Conservation (phyloP, 805 yeast genomes). For the Cephaloascus fragrans region DNA sequence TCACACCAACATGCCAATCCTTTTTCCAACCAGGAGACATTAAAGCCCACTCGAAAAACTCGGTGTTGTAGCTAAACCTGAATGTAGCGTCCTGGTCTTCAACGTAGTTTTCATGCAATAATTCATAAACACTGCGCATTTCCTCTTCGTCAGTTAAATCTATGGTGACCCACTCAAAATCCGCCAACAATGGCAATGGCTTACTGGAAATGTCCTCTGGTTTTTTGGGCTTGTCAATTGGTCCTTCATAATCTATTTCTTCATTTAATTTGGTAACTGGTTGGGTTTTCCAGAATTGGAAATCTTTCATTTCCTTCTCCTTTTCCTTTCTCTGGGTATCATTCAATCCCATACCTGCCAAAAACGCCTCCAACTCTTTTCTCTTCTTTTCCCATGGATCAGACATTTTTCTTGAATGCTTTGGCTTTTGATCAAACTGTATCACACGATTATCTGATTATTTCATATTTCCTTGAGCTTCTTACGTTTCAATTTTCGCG, state of each 20-base stretch:
- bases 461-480: too few relatives aligned
- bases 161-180: slow-evolving; percentile 83
- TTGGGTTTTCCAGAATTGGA: slow-evolving; percentile 96
- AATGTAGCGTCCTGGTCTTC: slow-evolving; percentile 91
- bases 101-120: slow-evolving; percentile 84
- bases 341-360: slow-evolving; percentile 34
- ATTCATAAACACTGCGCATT: slow-evolving; percentile 66
- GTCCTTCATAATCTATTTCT: slow-evolving; percentile 60
- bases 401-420: too few relatives aligned
- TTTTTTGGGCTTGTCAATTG: slow-evolving; percentile 60
- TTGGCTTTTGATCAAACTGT: too few relatives aligned
- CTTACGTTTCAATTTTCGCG: background rate
- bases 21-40: slow-evolving; percentile 86
- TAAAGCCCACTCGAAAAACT: slow-evolving; percentile 86
- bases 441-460: too few relatives aligned
- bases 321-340: slow-evolving; percentile 36
- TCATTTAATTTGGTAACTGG: slow-evolving; percentile 82
- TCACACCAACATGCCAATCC: slow-evolving; percentile 91
- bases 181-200: slow-evolving; percentile 65
- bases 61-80: slow-evolving; percentile 79
- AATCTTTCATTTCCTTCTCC: slow-evolving; percentile 76
- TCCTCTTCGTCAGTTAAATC: slow-evolving; percentile 48
- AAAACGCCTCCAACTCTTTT: slow-evolving; percentile 11
- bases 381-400: too few relatives aligned
- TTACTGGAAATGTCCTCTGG: slow-evolving; percentile 62